Percentiles rank a stretch among this genome's conserved stretches.
Evolutionary conservation across 768 basidiomycete genomes (phyloP).

Genomic region (Lyophyllum atratum): DNA sequence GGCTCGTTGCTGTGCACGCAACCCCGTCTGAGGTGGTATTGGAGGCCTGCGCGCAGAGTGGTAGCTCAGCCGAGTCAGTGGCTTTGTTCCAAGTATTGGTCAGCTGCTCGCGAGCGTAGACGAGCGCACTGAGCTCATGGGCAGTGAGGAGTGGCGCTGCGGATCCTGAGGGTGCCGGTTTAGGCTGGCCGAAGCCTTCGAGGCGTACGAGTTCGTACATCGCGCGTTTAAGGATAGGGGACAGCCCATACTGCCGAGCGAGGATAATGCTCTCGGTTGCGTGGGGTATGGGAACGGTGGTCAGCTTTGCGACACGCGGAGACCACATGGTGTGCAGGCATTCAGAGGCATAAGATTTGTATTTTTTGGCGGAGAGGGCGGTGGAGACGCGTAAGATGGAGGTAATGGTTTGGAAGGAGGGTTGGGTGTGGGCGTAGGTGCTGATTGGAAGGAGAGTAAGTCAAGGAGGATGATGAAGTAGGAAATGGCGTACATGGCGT

Average conservation of each 20-base stretch:
- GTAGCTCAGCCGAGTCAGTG: slow-evolving; percentile 8
- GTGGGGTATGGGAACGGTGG: slow-evolving; percentile 14
- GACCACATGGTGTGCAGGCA: slow-evolving; percentile 36
- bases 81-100: slow-evolving; percentile 19
- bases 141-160: background rate
- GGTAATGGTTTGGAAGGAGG: slow-evolving; percentile 24
- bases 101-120: slow-evolving; percentile 21
- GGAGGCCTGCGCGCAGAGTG: background rate
- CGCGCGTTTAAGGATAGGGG: slow-evolving; percentile 33
- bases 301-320: slow-evolving; percentile 22
- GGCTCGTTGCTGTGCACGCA: slow-evolving; percentile 1
- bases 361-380: slow-evolving; percentile 29
- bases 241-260: slow-evolving; percentile 30
- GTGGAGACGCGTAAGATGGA: slow-evolving; percentile 37
- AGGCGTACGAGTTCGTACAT: slow-evolving; percentile 40
- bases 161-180: background rate
- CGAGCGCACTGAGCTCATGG: slow-evolving; percentile 9
- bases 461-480: background rate
- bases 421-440: slow-evolving; percentile 7
- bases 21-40: background rate
- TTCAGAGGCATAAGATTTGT: slow-evolving; percentile 28
- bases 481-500: slow-evolving; percentile 24
- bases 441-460: slow-evolving; percentile 4
- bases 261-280: slow-evolving; percentile 34
- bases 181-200: slow-evolving; percentile 27